Percentiles rank a stretch among this genome's conserved stretches.
These are phyloP conservation scores for Neospora caninum DNA, from an alignment of 169 alveolate genomes.

Conservation along the genomic window DNA sequence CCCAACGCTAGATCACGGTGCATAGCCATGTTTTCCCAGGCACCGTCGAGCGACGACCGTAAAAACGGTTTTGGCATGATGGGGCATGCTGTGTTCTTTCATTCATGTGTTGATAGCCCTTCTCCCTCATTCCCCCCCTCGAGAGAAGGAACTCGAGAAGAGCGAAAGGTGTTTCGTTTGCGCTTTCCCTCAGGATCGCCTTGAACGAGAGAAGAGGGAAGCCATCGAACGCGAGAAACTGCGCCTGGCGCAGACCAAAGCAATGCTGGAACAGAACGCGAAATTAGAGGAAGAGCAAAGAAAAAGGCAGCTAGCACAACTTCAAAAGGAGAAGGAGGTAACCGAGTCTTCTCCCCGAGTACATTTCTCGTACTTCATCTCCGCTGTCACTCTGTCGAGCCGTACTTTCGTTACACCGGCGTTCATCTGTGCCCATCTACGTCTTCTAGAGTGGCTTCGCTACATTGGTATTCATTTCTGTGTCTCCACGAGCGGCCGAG, in stretches of 20 bases:
- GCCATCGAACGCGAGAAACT: conserved; percentile 74
- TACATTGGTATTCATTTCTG: too few species aligned
- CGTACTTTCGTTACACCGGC: background rate
- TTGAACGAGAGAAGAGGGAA: conserved; percentile 73
- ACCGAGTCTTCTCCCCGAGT: background rate
- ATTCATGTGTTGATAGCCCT: too few species aligned
- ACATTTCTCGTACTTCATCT: background rate
- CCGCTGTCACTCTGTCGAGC: background rate
- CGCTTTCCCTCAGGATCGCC: conserved; percentile 54
- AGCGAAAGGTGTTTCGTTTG: background rate
- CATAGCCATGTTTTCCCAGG: too few species aligned
- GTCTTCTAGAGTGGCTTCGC: too few species aligned
- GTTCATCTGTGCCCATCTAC: too few species aligned
- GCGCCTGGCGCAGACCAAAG: conserved; percentile 72
- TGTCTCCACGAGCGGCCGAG: too few species aligned
- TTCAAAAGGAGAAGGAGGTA: conserved; percentile 73
- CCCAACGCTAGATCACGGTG: too few species aligned
- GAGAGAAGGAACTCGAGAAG: too few species aligned
- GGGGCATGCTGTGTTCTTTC: too few species aligned
- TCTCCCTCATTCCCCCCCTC: too few species aligned
- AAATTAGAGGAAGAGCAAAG: conserved; percentile 74
- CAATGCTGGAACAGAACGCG: conserved; percentile 74
- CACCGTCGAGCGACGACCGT: too few species aligned
- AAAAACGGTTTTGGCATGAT: too few species aligned
- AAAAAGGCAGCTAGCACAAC: conserved; percentile 65